Conservation (phyloP, 1,284 basidiomycete genomes). For the Meripilus lineatus region DNA sequence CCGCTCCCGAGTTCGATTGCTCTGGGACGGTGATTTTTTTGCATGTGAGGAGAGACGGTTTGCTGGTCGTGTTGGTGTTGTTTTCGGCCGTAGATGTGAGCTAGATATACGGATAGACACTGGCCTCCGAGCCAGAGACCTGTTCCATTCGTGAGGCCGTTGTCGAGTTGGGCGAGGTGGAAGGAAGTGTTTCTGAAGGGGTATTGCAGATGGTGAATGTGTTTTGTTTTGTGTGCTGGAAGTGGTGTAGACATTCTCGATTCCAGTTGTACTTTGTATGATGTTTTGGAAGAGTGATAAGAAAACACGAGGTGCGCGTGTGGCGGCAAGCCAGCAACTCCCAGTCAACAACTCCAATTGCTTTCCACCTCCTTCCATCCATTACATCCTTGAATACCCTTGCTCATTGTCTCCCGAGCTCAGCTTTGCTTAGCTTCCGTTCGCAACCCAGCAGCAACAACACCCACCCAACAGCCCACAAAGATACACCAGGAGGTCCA, state of each 20-base stretch:
- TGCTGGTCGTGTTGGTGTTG: no score
- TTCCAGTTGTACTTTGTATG: neutral
- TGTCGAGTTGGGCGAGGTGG: constrained; percentile 48
- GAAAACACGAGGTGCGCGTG: constrained; percentile 1
- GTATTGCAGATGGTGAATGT: constrained; percentile 47
- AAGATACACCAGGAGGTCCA: no score
- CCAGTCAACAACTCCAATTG: neutral
- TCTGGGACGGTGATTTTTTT: constrained; percentile 28
- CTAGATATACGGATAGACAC: constrained; percentile 64
- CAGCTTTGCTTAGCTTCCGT: constrained; percentile 1
- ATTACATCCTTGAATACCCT: no score
- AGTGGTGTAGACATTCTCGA: constrained; percentile 14
- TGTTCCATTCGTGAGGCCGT: constrained; percentile 74
- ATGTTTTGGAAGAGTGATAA: constrained; percentile 1
- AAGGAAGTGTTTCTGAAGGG: constrained; percentile 41
- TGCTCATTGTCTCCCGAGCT: constrained; percentile 6
- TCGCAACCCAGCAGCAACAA: no score
- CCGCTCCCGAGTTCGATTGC: constrained; percentile 83
- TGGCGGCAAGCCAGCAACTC: constrained; percentile 6
- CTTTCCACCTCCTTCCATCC: no score
- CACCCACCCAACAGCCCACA: no score
- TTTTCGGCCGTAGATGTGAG: constrained; percentile 26
- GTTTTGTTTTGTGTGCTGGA: constrained; percentile 69
- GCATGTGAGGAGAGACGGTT: neutral
- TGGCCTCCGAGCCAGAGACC: constrained; percentile 85